These are phyloP conservation scores for Keithomyces neogunnii DNA, from an alignment of 2,329 filamentous ascomycete genomes.

Conservation along the genomic window DNA sequence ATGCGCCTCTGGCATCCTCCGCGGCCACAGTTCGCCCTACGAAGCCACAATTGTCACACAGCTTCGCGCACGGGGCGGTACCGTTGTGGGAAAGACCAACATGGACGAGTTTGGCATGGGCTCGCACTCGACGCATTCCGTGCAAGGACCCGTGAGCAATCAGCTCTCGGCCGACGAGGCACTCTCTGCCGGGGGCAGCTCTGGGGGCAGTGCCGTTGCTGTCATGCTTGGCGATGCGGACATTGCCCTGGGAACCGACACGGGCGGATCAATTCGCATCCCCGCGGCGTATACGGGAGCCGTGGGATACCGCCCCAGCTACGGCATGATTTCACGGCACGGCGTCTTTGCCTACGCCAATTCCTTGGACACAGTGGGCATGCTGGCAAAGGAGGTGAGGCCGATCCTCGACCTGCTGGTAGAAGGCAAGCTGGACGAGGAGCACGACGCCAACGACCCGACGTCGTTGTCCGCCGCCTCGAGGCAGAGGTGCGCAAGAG, in stretches of 20 bases:
- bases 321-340: constrained; percentile 76
- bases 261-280: constrained; percentile 78
- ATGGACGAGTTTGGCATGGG: constrained; percentile 97
- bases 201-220: constrained; percentile 84
- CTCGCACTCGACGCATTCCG: constrained; percentile 67
- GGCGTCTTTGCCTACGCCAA: constrained; percentile 90
- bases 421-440: constrained; percentile 36
- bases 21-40: constrained; percentile 65
- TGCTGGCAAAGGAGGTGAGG: constrained; percentile 52
- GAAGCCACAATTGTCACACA: constrained; percentile 71
- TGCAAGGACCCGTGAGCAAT: constrained; percentile 56
- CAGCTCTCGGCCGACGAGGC: constrained; percentile 26
- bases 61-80: constrained; percentile 53
- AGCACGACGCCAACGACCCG: constrained; percentile 63
- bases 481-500: constrained; percentile 38
- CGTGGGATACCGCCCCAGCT: constrained; percentile 85
- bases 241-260: constrained; percentile 81
- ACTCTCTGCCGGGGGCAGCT: constrained; percentile 77
- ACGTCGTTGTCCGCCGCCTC: constrained; percentile 56
- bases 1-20: constrained; percentile 70
- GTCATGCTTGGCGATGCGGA: constrained; percentile 54
- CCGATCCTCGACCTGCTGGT: constrained; percentile 43
- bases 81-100: constrained; percentile 73
- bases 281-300: constrained; percentile 80
- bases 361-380: constrained; percentile 81